Conservation (phyloP, 441 rosid species). For the Syzygium malaccense region DNA sequence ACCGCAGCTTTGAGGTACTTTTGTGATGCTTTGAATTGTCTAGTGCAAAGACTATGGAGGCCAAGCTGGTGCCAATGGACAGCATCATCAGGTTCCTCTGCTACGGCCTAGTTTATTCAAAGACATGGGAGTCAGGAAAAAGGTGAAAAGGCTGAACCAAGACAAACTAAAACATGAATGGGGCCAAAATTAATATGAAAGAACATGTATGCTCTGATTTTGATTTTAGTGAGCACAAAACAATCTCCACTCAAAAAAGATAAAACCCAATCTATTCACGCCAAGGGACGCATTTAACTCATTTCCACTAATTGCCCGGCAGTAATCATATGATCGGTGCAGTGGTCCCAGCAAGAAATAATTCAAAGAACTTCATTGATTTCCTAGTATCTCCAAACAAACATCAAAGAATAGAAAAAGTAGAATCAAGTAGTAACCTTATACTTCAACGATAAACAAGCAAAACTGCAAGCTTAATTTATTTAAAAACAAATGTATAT, state of each 20-base stretch:
- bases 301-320: neutral
- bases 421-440: neutral
- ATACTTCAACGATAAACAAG: neutral
- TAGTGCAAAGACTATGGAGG: conserved; percentile 71
- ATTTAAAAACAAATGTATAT: neutral
- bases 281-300: neutral
- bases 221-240: neutral
- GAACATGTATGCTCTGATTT: neutral
- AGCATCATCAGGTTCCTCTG: conserved; percentile 88
- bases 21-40: conserved; percentile 60
- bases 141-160: neutral
- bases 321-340: neutral
- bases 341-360: neutral
- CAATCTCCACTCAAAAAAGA: neutral
- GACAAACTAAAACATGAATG: neutral
- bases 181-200: neutral
- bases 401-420: neutral
- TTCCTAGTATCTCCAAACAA: neutral
- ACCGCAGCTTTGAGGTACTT: conserved; percentile 82
- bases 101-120: conserved; percentile 49
- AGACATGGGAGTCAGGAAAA: neutral
- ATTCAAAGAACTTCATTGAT: neutral
- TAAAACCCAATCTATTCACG: neutral
- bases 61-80: conserved; percentile 96
- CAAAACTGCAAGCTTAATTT: neutral